These are phyloP conservation scores for Aspergillus ostianus DNA, from an alignment of 495 filamentous ascomycete species.

Conservation along the genomic window DNA sequence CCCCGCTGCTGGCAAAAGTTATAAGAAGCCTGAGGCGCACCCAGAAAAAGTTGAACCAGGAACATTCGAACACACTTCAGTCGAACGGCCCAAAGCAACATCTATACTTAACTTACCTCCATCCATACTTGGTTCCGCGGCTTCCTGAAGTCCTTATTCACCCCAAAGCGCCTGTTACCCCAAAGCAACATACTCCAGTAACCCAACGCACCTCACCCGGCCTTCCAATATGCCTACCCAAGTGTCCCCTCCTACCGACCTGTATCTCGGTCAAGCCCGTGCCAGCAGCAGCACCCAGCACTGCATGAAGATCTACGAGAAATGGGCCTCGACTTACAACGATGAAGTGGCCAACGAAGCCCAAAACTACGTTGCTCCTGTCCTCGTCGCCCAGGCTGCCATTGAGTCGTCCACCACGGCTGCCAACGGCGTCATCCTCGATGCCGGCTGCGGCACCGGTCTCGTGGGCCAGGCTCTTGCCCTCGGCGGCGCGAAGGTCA, in stretches of 20 bases:
- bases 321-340: constrained; percentile 48
- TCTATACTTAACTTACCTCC: no score
- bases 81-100: no score
- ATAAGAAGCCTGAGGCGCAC: no score
- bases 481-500: constrained; percentile 24
- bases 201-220: no score
- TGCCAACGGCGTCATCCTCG: constrained; percentile 32
- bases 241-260: constrained; percentile 12
- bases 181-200: no score
- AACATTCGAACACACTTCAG: no score
- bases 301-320: constrained; percentile 41
- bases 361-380: constrained; percentile 41
- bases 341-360: constrained; percentile 35
- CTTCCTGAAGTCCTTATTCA: no score
- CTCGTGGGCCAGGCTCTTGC: constrained; percentile 41
- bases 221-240: constrained; percentile 25
- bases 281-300: constrained; percentile 23
- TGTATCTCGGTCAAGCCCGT: constrained; percentile 26
- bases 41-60: no score
- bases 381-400: constrained; percentile 34
- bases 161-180: no score
- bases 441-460: constrained; percentile 51
- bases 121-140: no score
- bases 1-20: no score
- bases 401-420: constrained; percentile 19